Evolutionary conservation across 2,329 filamentous ascomycete species (phyloP), one percentile per base, ranked within the genome.

Genomic region (Thelonectria olida): DNA sequence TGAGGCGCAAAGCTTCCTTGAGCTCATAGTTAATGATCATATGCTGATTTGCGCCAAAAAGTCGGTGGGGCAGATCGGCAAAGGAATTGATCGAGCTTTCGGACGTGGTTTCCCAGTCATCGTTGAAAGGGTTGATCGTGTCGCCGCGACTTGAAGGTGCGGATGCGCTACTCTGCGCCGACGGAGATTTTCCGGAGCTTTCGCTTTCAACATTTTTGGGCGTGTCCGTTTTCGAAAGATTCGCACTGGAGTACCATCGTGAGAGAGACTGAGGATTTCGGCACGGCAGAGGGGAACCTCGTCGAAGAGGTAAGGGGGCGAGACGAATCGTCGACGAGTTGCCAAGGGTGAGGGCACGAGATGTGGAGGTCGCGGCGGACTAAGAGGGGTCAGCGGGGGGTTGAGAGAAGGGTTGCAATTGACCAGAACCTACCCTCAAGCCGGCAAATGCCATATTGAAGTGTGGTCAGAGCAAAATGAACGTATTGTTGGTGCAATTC

Each of bases 21-120:
- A 98, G 96, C 75, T 98, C 94, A 74, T 93, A 89, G 74, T 98
- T 96, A 74, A 98, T 96, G 62, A 93, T 85, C 83, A 98, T 97
- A 79, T 98, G 92, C 77, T 99, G 96, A 71, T 99, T 99, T 70
- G 94, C 90, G 15, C 96, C 96, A 70, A 98, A 98, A 69, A 79
- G 72, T n/a, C 79, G 76, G 63, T 80, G 80, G 4, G 80, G 80
- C 2, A 82, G 73, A 58, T 82, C 79, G n/a, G 76, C 74, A 31
- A 82, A 82, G n/a, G 77, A 76, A 60, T 79, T 73, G 54, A 82
- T 79, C 49, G 75, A 74, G 25, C 74, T 76, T 58, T 82, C 79
- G 3, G 76, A 70, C 5, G 78, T 77, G 51, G 80, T 78, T 61
- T 82, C 80, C 80, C 80, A 82, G 54, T 80, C 78, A 36, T 77